Evolutionary conservation across 345 rosid genomes (phyloP), one percentile per base, ranked within the genome.

Genomic region (Hibiscus trionum): DNA sequence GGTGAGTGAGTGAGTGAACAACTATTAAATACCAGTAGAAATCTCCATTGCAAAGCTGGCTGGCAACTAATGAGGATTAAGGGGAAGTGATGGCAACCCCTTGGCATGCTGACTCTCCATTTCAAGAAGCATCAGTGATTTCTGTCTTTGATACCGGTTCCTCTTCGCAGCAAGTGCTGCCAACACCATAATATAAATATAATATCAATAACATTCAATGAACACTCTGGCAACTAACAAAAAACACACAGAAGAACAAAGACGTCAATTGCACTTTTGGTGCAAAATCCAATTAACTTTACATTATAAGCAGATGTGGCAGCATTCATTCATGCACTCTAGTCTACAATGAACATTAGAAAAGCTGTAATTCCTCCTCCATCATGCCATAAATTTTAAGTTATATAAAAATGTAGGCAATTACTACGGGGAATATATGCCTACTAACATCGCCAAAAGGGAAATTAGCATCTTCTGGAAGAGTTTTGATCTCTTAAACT

Each of bases 81-180:
- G 78, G 11, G 96, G 93, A 47, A 82, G 79, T 2, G 98, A 86
- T n/a, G 96, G 83, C 80, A 92, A 78, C 75, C 91, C 96, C 82
- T 95, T 93, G 0, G 94, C 98, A 12, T 91, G 99, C 67, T 95
- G 96, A 81, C 98, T 87, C 84, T 91, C 98, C 97, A 93, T 88
- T 85, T 93, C 98, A 8, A 89, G 88, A 75, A 80, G 83, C 99
- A 95, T 90, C 78, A 95, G 56, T 4, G 99, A 95, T 75, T 91
- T 95, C 73, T 95, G 98, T 71, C 99, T 88, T 61, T 91, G 98
- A 71, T 96, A 91, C 75, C 85, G 77, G 81, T 96, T 96, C 82
- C 98, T 89, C 91, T 89, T 91, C 1, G 99, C 90, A 33, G 94
- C 84, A 59, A 96, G 85, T 12, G 93, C 97, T 89, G 88, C 14